Conservation (phyloP, 768 basidiomycete species). For the Lyophyllum atratum region DNA sequence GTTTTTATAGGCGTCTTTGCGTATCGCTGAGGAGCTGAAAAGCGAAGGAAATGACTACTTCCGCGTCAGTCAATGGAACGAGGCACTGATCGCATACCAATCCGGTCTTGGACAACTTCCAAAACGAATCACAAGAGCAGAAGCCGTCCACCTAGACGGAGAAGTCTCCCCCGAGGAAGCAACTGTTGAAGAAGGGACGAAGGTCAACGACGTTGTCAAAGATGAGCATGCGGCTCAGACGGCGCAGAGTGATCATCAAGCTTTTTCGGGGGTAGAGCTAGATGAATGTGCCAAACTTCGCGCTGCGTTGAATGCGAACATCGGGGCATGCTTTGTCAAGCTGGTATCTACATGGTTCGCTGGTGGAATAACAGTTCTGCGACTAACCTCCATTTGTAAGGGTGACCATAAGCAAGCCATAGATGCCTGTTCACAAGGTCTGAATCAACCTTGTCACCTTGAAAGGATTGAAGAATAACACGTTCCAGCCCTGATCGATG, state of each 20-base stretch:
- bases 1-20: slow-evolving; percentile 42
- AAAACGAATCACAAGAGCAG: slow-evolving; percentile 30
- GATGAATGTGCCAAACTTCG: slow-evolving; percentile 57
- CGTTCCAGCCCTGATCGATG: slow-evolving; percentile 57
- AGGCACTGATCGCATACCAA: slow-evolving; percentile 71
- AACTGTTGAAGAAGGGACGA: slow-evolving; percentile 11
- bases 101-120: slow-evolving; percentile 71
- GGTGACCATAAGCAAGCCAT: slow-evolving; percentile 80
- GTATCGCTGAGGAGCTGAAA: slow-evolving; percentile 65
- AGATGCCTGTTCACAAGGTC: slow-evolving; percentile 79
- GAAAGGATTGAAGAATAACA: slow-evolving; percentile 44
- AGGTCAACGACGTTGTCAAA: slow-evolving; percentile 21
- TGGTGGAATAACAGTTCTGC: background rate
- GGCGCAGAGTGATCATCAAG: slow-evolving; percentile 20
- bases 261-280: slow-evolving; percentile 8
- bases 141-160: slow-evolving; percentile 4
- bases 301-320: slow-evolving; percentile 82
- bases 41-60: slow-evolving; percentile 76
- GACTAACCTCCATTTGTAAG: slow-evolving; percentile 35
- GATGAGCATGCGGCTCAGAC: slow-evolving; percentile 19
- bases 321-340: slow-evolving; percentile 83
- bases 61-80: slow-evolving; percentile 62
- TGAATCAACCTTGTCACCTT: slow-evolving; percentile 5
- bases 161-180: slow-evolving; percentile 16
- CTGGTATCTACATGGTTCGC: slow-evolving; percentile 49